Conservation (phyloP, 192 early-diverging fungal species). For the Coemansia umbellata region DNA sequence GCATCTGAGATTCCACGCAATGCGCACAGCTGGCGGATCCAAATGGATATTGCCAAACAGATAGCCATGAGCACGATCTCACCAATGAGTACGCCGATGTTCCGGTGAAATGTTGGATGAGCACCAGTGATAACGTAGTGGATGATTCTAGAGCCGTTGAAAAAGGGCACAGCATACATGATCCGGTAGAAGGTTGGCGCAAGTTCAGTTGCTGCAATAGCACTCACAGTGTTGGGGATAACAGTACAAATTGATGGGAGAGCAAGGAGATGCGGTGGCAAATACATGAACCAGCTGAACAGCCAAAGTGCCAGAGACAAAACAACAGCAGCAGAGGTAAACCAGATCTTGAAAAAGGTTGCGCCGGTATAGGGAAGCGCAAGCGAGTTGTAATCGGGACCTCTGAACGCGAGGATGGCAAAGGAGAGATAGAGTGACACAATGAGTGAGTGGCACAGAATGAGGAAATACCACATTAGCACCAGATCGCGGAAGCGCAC, state of each 20-base stretch:
- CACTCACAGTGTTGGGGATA: conserved; percentile 46
- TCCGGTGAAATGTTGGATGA: conserved; percentile 38
- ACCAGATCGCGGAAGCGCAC: conserved; percentile 35
- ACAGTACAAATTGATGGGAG: conserved; percentile 39
- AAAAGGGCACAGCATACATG: conserved; percentile 52
- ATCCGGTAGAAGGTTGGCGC: conserved; percentile 52
- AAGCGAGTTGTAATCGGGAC: conserved; percentile 25
- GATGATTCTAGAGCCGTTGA: conserved; percentile 45
- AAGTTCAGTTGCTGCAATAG: conserved; percentile 47
- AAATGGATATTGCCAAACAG: conserved; percentile 35
- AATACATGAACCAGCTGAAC: conserved; percentile 31
- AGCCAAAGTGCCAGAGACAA: conserved; percentile 26
- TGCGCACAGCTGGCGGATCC: conserved; percentile 28
- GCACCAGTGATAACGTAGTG: conserved; percentile 48
- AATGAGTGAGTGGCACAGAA: conserved; percentile 23
- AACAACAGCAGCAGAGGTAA: conserved; percentile 21
- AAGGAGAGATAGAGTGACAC: conserved; percentile 32
- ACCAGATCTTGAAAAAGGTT: conserved; percentile 46
- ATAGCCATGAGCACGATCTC: conserved; percentile 39
- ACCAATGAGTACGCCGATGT: conserved; percentile 46
- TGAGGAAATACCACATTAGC: conserved; percentile 30
- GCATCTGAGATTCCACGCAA: conserved; percentile 31
- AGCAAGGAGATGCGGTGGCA: conserved; percentile 29
- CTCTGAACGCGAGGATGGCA: conserved; percentile 34
- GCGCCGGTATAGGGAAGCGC: conserved; percentile 31